These are phyloP conservation scores for Pseudopithomyces maydicus DNA, from an alignment of 2,329 filamentous ascomycete genomes.

Conservation along the genomic window DNA sequence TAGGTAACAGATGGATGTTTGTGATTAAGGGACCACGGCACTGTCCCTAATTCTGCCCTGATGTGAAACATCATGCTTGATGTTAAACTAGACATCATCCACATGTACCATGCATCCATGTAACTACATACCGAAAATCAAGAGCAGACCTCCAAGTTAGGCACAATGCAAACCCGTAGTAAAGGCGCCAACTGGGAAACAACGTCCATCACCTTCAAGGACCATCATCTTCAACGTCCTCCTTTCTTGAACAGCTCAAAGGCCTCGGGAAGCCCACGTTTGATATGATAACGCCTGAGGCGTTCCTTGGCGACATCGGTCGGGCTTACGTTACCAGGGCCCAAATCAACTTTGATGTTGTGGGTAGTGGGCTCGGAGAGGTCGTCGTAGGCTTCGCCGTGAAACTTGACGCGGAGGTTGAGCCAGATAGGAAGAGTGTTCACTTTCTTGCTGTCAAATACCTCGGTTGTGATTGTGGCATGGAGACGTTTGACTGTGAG, in stretches of 20 bases:
- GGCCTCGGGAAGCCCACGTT: constrained; percentile 15
- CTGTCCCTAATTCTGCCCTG: too few relatives aligned
- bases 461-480: constrained; percentile 10
- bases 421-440: constrained; percentile 29
- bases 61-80: too few relatives aligned
- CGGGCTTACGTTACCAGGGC: neutral
- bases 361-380: neutral
- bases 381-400: constrained; percentile 23
- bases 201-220: neutral
- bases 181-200: neutral
- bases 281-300: constrained; percentile 5
- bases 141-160: too few relatives aligned
- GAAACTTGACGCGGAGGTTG: constrained; percentile 28
- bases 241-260: constrained; percentile 25
- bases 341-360: neutral
- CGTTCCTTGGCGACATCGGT: constrained; percentile 6
- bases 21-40: too few relatives aligned
- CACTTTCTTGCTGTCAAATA: constrained; percentile 10
- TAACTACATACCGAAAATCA: too few relatives aligned
- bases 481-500: constrained; percentile 25
- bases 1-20: too few relatives aligned
- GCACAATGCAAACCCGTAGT: too few relatives aligned
- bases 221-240: neutral
- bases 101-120: too few relatives aligned
- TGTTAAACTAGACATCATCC: too few relatives aligned